Conservation (phyloP, 1,284 basidiomycete genomes). For the Rhodotorula sp. region DNA sequence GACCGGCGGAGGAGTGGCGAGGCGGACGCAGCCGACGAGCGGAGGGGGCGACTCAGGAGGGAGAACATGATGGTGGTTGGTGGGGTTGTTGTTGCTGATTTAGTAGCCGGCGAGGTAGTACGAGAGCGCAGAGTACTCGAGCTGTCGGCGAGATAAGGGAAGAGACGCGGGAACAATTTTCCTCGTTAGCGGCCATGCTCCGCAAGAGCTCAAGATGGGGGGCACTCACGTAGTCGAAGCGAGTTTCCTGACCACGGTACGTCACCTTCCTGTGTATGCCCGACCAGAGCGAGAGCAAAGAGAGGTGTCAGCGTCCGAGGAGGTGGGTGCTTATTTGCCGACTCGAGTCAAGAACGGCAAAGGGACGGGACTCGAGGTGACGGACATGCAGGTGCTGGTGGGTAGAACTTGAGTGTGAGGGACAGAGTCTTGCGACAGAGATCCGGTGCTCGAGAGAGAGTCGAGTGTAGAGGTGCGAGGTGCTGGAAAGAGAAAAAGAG, state of each 20-base stretch:
- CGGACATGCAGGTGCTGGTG: conserved; percentile 10
- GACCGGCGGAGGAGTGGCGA: conserved; percentile 21
- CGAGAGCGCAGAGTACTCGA: conserved; percentile 33
- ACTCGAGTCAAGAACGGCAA: background rate
- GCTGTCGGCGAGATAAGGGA: conserved; percentile 6
- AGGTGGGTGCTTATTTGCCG: background rate
- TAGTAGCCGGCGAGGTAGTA: conserved; percentile 27
- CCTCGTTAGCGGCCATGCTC: background rate
- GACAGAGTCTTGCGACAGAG: background rate
- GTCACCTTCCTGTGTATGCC: background rate
- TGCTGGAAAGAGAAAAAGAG: background rate
- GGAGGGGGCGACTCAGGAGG: conserved; percentile 11
- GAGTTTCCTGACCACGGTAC: background rate
- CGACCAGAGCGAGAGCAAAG: background rate
- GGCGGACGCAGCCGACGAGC: conserved; percentile 9
- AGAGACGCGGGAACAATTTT: background rate
- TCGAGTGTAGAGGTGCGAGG: background rate
- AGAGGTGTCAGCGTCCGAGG: background rate
- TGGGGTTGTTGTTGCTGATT: background rate
- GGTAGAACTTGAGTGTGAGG: background rate
- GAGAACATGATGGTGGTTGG: conserved; percentile 18
- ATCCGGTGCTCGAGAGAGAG: background rate
- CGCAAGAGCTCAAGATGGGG: no score
- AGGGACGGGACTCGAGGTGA: background rate
- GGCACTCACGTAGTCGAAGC: conserved; percentile 10